Percentiles rank a stretch among this genome's conserved stretches.
Conservation (phyloP, 2,329 filamentous ascomycete species). For the Colletotrichum cereale region DNA sequence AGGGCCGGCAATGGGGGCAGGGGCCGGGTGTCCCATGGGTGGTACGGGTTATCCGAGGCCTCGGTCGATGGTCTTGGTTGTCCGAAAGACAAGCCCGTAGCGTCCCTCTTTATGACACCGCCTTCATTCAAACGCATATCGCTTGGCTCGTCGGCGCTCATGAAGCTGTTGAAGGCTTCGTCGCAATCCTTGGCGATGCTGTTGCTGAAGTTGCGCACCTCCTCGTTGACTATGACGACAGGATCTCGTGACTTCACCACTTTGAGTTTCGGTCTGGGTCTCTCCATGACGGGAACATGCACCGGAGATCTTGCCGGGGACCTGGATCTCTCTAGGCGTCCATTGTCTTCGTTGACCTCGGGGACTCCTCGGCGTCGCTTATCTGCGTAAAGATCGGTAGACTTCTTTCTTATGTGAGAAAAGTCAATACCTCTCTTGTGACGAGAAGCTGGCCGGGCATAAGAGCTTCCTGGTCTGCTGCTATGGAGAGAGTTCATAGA, state of each 20-base stretch:
- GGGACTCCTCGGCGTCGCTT: conserved; percentile 28
- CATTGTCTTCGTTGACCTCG: background rate
- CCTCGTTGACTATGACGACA: conserved; percentile 69
- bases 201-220: conserved; percentile 84
- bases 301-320: conserved; percentile 24
- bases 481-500: conserved; percentile 66
- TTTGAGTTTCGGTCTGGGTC: conserved; percentile 44
- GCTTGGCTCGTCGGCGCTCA: conserved; percentile 55
- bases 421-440: conserved; percentile 69
- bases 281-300: conserved; percentile 36
- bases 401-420: conserved; percentile 59
- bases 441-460: conserved; percentile 57
- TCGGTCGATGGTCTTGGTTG: conserved; percentile 51
- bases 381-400: conserved; percentile 39
- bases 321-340: conserved; percentile 9
- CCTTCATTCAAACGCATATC: conserved; percentile 47
- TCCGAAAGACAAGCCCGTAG: conserved; percentile 58
- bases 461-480: conserved; percentile 57
- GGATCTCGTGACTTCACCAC: conserved; percentile 40
- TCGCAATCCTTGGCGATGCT: conserved; percentile 89
- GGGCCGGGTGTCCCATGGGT: conserved; percentile 61
- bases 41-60: conserved; percentile 48
- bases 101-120: conserved; percentile 49
- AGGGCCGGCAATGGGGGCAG: conserved; percentile 62
- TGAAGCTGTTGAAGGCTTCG: conserved; percentile 84